Evolutionary conservation across 202 grass and related monocot genomes (phyloP), one percentile per base, ranked within the genome.

Genomic region (Schoenoplectus triqueter): DNA sequence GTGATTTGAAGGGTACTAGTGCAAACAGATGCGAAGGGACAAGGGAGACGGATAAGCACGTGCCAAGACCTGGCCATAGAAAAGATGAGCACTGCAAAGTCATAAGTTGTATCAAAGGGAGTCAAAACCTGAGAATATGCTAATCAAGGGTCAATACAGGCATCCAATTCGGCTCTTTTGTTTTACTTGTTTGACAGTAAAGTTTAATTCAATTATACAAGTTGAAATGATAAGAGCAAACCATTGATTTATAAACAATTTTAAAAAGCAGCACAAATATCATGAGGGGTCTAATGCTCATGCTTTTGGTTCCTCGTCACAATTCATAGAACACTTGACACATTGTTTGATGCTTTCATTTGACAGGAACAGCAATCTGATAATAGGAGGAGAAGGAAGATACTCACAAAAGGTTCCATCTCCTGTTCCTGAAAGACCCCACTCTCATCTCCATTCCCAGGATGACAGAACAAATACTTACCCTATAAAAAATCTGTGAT

Each of bases 101-200:
- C 74, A 69, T 70, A 86, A 79, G 55, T 31, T 49, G 40, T 69
- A 86, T 54, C 88, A 85, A 64, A 87, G 64, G 73, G 61, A 68
- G 41, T 44, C 87, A 68, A 90, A 77, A 66, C 89, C 81, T n/a
- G 88, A 60, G 61, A 57, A 77, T 83, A 56, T 56, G 80, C 6
- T 60, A 64, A 46, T 86, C 69, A 90, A 81, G 71, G 87, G 86
- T 65, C 55, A 87, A 73, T 85, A 13, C 88, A 93, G 91, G 91
- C 90, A 89, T 59, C 0, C 39, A 65, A 46, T 68, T 22, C 67
- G 57, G 40, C 15, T 69, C 14, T 73, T 84, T 80, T 64, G 1
- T 47, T 10, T 39, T 48, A 0, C n/a, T 40, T 83, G 13, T 21
- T 85, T 66, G 15, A n/a, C 56, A 68, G 67, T 75, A 48, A 48